Evolutionary conservation across 768 basidiomycete species (phyloP).

Genomic region (Lentinula detonsa): DNA sequence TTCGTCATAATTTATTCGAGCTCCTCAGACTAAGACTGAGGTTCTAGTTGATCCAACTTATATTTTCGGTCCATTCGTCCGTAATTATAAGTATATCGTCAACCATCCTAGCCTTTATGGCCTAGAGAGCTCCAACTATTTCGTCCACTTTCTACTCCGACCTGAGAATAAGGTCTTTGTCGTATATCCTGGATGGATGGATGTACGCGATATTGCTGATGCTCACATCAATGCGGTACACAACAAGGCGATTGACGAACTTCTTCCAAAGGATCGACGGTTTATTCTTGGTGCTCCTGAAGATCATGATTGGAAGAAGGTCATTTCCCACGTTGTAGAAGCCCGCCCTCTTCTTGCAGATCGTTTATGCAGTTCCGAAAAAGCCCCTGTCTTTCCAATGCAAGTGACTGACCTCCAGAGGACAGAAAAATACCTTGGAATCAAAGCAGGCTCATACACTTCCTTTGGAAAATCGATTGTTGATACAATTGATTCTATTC

Average conservation of each 20-base stretch:
- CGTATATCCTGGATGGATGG: conserved; percentile 2
- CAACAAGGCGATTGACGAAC: conserved; percentile 1
- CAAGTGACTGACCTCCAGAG: neutral
- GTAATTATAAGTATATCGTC: conserved; percentile 5
- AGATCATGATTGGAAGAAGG: conserved; percentile 2
- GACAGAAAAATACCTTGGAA: conserved; percentile 4
- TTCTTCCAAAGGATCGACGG: neutral
- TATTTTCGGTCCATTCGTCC: conserved; percentile 6
- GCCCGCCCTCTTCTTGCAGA: conserved; percentile 2
- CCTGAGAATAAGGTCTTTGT: conserved; percentile 4
- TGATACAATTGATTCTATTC: conserved; percentile 5
- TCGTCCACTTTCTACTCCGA: conserved; percentile 1
- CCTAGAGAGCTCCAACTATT: conserved; percentile 4
- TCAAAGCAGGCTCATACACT: conserved; percentile 1
- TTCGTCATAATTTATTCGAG: neutral
- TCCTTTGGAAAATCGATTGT: neutral
- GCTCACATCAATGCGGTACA: conserved; percentile 5
- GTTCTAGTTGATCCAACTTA: conserved; percentile 3
- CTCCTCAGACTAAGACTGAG: neutral
- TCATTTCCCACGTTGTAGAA: conserved; percentile 1
- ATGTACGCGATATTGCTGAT: conserved; percentile 5
- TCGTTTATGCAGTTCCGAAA: neutral
- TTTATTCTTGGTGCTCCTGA: conserved; percentile 5
- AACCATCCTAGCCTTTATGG: neutral
- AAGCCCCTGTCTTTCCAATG: neutral